Conservation (phyloP, 352 stramenopile species). For the Phytophthora podocarpi region DNA sequence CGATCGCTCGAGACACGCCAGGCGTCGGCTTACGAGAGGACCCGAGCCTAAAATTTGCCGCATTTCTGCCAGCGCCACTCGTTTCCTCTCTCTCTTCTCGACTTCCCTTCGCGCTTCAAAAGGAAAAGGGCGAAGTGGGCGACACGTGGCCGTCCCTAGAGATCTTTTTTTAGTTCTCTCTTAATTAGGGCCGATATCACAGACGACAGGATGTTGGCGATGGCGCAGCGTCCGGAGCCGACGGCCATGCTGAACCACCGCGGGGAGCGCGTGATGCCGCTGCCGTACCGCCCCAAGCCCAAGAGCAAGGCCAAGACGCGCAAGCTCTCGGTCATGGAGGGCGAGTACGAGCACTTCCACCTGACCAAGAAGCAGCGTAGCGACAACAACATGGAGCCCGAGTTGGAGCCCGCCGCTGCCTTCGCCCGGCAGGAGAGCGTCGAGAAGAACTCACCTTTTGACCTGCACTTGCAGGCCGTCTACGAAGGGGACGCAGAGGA, state of each 20-base stretch:
- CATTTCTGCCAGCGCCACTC: constrained; percentile 5
- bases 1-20: constrained; percentile 12
- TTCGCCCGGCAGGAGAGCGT: constrained; percentile 13
- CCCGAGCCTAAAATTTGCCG: constrained; percentile 29
- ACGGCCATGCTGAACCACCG: constrained; percentile 43
- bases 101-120: constrained; percentile 39
- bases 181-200: no score
- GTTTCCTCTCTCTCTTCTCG: neutral
- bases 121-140: constrained; percentile 38
- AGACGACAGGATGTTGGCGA: constrained; percentile 34
- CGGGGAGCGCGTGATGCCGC: constrained; percentile 42
- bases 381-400: constrained; percentile 27
- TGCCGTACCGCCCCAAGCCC: constrained; percentile 16
- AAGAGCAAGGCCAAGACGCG: constrained; percentile 40
- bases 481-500: constrained; percentile 63
- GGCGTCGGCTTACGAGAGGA: no score
- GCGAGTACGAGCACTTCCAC: constrained; percentile 22
- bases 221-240: constrained; percentile 24
- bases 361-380: constrained; percentile 48
- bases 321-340: constrained; percentile 45
- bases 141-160: neutral
- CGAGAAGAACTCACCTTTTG: constrained; percentile 52
- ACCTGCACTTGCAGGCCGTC: constrained; percentile 66
- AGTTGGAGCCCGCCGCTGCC: constrained; percentile 9
- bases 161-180: neutral